Conservation (phyloP, 805 yeast genomes). For the Wickerhamiella sorbophila region DNA sequence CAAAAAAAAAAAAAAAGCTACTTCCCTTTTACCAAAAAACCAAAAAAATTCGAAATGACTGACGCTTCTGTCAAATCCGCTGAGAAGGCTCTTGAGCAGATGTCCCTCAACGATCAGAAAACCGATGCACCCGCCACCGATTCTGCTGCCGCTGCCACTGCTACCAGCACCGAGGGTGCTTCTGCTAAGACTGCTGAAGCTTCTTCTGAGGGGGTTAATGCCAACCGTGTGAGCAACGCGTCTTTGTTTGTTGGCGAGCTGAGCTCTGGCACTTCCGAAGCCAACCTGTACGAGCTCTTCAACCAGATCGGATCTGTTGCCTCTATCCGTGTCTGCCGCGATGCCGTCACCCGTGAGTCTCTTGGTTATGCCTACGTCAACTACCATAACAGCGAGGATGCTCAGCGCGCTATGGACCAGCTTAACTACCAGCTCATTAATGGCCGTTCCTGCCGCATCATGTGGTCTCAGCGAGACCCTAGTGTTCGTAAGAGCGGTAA, state of each 20-base stretch:
- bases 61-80: slow-evolving; percentile 26
- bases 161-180: slow-evolving; percentile 16
- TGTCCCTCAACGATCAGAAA: slow-evolving; percentile 18
- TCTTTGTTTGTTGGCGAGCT: slow-evolving; percentile 96
- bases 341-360: slow-evolving; percentile 90
- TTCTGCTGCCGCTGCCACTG: slow-evolving; percentile 13
- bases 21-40: background rate
- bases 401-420: slow-evolving; percentile 86
- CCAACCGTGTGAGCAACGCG: slow-evolving; percentile 31
- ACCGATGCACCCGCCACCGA: slow-evolving; percentile 9
- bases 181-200: slow-evolving; percentile 20
- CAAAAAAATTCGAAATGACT: slow-evolving; percentile 6
- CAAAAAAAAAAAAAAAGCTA: slow-evolving; percentile 2
- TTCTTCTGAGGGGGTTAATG: slow-evolving; percentile 17
- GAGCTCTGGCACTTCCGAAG: slow-evolving; percentile 85
- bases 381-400: slow-evolving; percentile 79
- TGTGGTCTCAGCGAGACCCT: slow-evolving; percentile 99
- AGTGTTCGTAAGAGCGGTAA: slow-evolving; percentile 86
- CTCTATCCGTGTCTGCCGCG: slow-evolving; percentile 97
- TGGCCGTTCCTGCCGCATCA: slow-evolving; percentile 95
- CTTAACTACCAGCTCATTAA: slow-evolving; percentile 87
- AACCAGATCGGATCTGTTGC: slow-evolving; percentile 91
- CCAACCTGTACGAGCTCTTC: slow-evolving; percentile 85
- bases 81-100: slow-evolving; percentile 26
- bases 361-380: slow-evolving; percentile 97